Evolutionary conservation across 768 basidiomycete species (phyloP).

Genomic region (Fibroporia radiculosa): DNA sequence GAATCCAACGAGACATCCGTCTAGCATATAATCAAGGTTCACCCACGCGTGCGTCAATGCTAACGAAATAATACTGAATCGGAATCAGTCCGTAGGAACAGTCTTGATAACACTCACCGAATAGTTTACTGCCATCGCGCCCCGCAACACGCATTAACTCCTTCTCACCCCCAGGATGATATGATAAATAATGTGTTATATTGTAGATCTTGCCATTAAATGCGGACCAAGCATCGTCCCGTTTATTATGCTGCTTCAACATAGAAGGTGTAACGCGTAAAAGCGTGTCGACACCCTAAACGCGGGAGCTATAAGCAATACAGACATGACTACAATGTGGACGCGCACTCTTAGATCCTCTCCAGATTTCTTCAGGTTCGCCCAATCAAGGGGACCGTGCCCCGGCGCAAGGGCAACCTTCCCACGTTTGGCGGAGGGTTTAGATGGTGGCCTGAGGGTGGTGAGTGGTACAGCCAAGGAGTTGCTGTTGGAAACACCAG

Average conservation of each 20-base stretch:
- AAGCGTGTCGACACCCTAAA: slow-evolving; percentile 63
- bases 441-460: slow-evolving; percentile 51
- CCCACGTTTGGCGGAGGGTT: slow-evolving; percentile 47
- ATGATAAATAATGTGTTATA: slow-evolving; percentile 84
- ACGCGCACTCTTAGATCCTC: slow-evolving; percentile 62
- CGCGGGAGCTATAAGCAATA: not conserved
- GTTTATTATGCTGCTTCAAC: slow-evolving; percentile 73
- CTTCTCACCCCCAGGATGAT: slow-evolving; percentile 91
- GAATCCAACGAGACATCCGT: slow-evolving; percentile 87
- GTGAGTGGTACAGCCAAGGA: slow-evolving; percentile 51
- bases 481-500: slow-evolving; percentile 23
- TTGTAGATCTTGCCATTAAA: slow-evolving; percentile 96
- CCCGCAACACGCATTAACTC: slow-evolving; percentile 95
- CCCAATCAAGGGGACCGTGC: slow-evolving; percentile 92
- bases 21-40: slow-evolving; percentile 92
- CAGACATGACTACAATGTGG: not conserved
- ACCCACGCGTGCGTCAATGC: slow-evolving; percentile 95
- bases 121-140: slow-evolving; percentile 89
- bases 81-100: not conserved
- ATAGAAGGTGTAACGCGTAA: slow-evolving; percentile 69
- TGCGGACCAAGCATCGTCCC: slow-evolving; percentile 87
- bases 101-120: slow-evolving; percentile 52
- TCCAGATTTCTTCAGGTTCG: slow-evolving; percentile 75
- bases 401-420: slow-evolving; percentile 92
- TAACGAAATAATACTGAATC: slow-evolving; percentile 24